These are phyloP conservation scores for Wolfiporia cocos DNA, from an alignment of 1,284 basidiomycete species.

Conservation along the genomic window DNA sequence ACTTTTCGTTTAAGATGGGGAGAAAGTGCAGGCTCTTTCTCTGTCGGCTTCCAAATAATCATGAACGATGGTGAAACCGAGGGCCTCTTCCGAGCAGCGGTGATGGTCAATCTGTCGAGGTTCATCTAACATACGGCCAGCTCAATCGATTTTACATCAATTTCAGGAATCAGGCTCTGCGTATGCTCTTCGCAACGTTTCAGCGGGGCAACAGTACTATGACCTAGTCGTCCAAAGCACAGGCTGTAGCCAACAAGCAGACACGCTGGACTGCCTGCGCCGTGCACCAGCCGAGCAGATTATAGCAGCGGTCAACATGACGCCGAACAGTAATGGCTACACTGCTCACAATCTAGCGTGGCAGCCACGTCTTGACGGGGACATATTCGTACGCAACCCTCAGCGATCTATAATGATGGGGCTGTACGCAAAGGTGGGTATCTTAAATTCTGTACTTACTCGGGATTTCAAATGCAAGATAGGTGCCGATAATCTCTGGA, in stretches of 20 bases:
- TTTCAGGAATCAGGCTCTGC: slow-evolving; percentile 27
- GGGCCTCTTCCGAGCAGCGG: slow-evolving; percentile 29
- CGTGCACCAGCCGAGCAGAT: slow-evolving; percentile 24
- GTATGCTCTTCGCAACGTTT: no score
- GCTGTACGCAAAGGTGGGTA: slow-evolving; percentile 17
- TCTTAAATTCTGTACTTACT: neutral
- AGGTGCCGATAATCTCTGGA: slow-evolving; percentile 14
- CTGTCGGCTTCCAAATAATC: slow-evolving; percentile 29
- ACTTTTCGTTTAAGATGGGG: slow-evolving; percentile 30
- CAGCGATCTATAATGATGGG: slow-evolving; percentile 23
- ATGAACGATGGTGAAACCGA: slow-evolving; percentile 25
- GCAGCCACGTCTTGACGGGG: slow-evolving; percentile 30
- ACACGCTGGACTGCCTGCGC: slow-evolving; percentile 38
- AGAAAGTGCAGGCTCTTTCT: slow-evolving; percentile 35
- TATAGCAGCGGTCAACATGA: slow-evolving; percentile 25
- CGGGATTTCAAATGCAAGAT: no score
- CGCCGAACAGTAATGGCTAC: slow-evolving; percentile 12
- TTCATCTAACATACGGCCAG: neutral
- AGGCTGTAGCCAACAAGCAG: slow-evolving; percentile 24
- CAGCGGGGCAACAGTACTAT: slow-evolving; percentile 28
- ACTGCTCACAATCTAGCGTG: slow-evolving; percentile 22
- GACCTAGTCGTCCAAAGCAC: slow-evolving; percentile 28
- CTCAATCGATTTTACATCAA: neutral
- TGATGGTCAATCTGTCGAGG: slow-evolving; percentile 19
- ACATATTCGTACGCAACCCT: slow-evolving; percentile 18